Base-by-base conservation (phyloP, 345 rosid genomes). In the Syzygium grande region DNA sequence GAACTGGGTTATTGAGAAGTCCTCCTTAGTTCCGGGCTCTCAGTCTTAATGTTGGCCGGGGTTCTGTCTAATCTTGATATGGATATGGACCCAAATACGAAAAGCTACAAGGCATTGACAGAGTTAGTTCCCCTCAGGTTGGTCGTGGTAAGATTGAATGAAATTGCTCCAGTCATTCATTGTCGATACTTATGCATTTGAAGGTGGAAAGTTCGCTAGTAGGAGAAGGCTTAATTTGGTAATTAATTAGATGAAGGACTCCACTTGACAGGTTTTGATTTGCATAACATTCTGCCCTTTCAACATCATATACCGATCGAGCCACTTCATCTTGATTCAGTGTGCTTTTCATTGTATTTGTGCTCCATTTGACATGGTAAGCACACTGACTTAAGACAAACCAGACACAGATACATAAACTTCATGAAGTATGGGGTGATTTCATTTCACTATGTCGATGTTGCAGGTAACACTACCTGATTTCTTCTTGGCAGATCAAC, bases 391-490 rank as follows among this genome's bases (percentile, higher is more conserved):
- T 63, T 34, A 25, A 86, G 19, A 30, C 79, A 25, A 54, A 80
- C 38, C 78, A 65, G 78, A 38, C 43, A 30, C 43, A 15, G 11
- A 30, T 29, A 21, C 34, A 14, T 84, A 11, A 4, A 8, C 7
- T 11, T 43, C 17, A 51, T 55, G 25, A 68, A 49, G 84, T 1
- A 49, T 22, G n/a, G 51, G 46, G 73, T 4, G 9, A 30, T 56
- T 77, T 54, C 59, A 88, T 86, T 41, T 86, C 89, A 13, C 56
- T 87, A 83, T 55, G 86, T 53, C 86, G 53, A 79, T 51, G 38
- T 88, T 86, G 89, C 92, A 94, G 96, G 96, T 94, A 22, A 94
- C 88, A 87, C 94, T 93, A 83, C 92, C 95, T n/a, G 96, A 93
- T 91, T 94, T 94, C 86, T 92, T 94, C 91, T 90, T 94, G 91